Evolutionary conservation across 257 asterid genomes (phyloP).

Genomic region (Fraxinus anomala): DNA sequence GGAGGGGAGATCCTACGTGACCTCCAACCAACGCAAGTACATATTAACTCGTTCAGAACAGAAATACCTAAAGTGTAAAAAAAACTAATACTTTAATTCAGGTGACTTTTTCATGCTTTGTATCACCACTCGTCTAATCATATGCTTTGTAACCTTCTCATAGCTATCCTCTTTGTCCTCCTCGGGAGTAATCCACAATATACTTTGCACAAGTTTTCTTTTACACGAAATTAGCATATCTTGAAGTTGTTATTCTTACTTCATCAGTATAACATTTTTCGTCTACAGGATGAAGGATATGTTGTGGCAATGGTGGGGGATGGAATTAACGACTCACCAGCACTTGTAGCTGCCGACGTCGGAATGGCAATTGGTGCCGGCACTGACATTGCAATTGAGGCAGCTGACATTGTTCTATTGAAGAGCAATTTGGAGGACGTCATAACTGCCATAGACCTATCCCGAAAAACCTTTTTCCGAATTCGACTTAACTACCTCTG

Average conservation of each 20-base stretch:
- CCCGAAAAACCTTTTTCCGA: conserved; percentile 62
- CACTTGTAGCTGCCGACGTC: conserved; percentile 80
- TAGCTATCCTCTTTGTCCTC: too few species aligned
- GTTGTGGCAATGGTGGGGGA: conserved; percentile 92
- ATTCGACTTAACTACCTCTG: conserved; percentile 72
- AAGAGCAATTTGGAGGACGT: conserved; percentile 87
- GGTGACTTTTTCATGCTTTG: too few species aligned
- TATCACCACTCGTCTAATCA: too few species aligned
- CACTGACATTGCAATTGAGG: conserved; percentile 86
- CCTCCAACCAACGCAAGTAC: too few species aligned
- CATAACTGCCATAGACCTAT: conserved; percentile 78
- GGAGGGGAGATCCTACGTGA: too few species aligned
- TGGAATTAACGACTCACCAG: conserved; percentile 88
- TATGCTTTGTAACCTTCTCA: too few species aligned
- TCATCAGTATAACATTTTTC: not conserved
- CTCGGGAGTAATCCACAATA: too few species aligned
- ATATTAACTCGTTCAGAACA: too few species aligned
- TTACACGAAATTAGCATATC: not conserved
- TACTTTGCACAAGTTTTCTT: too few species aligned
- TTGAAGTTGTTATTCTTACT: not conserved
- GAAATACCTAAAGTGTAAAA: too few species aligned
- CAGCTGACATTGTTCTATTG: conserved; percentile 88
- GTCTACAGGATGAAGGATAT: conserved; percentile 57
- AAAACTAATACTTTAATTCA: too few species aligned
- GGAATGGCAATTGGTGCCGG: conserved; percentile 95